Evolutionary conservation across 2,329 filamentous ascomycete species (phyloP), one percentile per base, ranked within the genome.

Genomic region (Aspergillus texensis): DNA sequence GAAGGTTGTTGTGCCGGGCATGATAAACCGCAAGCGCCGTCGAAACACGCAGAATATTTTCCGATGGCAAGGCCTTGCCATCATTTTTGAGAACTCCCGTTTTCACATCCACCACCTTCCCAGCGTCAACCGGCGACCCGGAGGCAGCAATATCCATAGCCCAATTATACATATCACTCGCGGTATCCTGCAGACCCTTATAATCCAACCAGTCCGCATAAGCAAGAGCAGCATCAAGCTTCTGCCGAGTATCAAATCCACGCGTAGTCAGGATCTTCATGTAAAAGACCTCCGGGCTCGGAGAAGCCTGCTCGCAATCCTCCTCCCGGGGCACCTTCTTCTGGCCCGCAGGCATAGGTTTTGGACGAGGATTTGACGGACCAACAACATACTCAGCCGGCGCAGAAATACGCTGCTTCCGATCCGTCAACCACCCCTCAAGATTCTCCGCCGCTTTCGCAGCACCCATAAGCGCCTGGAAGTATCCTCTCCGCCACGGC

Each of bases 131-230:
- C 2, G 81, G 76, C 2, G 87, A 71, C 16, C 84, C 86, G 11
- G 84, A 81, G 1, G 86, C 85, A 1, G 93, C 91, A 64, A 96
- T 89, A 67, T 92, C 88, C 46, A 97, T 80, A 0, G 90, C 93
- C 84, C 91, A 89, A 65, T 84, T 83, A 76, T 92, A 94, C 80
- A 93, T 88, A 65, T 90, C 87, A 60, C 88, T 84, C 0, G 93
- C 89, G 0, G 86, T 88, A 4, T 88, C 86, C 1, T 84, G 79
- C 30, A 88, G 76, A 1, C 86, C 83, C 79, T 94, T 94, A 79
- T 88, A 94, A 68, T 93, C 91, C 45, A 96, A 83, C 86, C 91
- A 97, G 60, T 92, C 90, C 2, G 91, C 94, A 74, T 94, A 96
- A 1, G 89, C 90, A 48, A 97, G 80, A 4, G 92, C 90, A 4